Conservation (phyloP, 1,284 basidiomycete species). For the Cutaneotrichosporon cutaneum region DNA sequence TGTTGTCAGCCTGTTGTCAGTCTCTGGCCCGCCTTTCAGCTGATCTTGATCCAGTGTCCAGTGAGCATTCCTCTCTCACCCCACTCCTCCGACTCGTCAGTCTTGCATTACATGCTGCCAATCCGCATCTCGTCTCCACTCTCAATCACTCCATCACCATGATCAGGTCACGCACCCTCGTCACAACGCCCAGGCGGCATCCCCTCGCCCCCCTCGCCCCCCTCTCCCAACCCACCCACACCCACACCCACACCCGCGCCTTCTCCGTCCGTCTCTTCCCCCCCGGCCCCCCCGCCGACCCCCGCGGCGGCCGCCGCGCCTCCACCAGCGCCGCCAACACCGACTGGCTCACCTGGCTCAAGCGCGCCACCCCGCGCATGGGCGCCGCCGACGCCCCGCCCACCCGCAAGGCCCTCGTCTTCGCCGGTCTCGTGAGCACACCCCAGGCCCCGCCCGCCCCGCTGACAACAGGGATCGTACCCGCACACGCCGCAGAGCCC, state of each 20-base stretch:
- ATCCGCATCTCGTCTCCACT: background rate
- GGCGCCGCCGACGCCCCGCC: constrained; percentile 14
- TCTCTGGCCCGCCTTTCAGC: too few relatives aligned
- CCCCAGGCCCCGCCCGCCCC: background rate
- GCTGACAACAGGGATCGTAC: constrained; percentile 47
- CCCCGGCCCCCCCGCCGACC: constrained; percentile 27
- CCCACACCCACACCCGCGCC: constrained; percentile 11
- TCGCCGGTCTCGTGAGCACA: constrained; percentile 48
- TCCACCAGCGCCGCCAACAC: constrained; percentile 36
- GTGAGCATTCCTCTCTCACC: background rate
- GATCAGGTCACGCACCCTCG: constrained; percentile 7
- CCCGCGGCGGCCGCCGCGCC: constrained; percentile 28
- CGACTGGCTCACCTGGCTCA: constrained; percentile 46
- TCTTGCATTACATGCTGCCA: background rate
- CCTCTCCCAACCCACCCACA: background rate
- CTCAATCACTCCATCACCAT: background rate
- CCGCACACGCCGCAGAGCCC: constrained; percentile 50
- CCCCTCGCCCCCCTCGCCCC: background rate
- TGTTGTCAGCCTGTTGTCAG: too few relatives aligned
- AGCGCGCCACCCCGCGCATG: constrained; percentile 26
- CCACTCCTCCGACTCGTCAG: background rate
- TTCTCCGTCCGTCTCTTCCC: constrained; percentile 28
- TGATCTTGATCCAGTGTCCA: too few relatives aligned
- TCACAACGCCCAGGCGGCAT: background rate
- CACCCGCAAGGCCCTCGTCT: constrained; percentile 37